Evolutionary conservation across 2,329 filamentous ascomycete species (phyloP).

Genomic region (Aspergillus versicolor): DNA sequence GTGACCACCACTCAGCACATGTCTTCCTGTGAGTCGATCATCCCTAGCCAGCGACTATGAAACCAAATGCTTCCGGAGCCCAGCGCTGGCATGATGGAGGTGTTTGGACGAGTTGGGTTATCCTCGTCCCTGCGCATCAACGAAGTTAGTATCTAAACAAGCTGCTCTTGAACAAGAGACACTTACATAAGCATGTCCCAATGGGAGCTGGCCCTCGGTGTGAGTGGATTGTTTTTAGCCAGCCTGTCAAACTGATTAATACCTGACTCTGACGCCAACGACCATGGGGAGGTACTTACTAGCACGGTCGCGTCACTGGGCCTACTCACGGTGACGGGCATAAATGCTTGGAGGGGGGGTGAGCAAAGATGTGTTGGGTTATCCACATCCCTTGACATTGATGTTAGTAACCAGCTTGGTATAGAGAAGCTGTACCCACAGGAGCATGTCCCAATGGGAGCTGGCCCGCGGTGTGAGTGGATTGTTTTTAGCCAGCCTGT

Average conservation of each 20-base stretch:
- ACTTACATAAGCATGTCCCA: background rate
- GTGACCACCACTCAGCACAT: background rate
- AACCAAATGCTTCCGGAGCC: background rate
- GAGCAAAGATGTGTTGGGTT: background rate
- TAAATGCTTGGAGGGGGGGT: background rate
- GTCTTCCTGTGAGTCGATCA: background rate
- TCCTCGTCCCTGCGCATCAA: background rate
- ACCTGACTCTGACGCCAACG: background rate
- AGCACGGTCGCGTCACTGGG: slow-evolving; percentile 15
- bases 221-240: slow-evolving; percentile 13
- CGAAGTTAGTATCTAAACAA: background rate
- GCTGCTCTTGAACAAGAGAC: slow-evolving; percentile 3
- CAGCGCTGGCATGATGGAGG: background rate
- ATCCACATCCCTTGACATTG: background rate
- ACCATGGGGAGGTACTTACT: slow-evolving; percentile 5
- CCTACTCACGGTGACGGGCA: slow-evolving; percentile 1
- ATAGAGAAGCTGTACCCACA: background rate
- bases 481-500: slow-evolving; percentile 2
- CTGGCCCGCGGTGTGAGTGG: background rate
- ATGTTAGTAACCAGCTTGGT: background rate
- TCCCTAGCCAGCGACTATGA: background rate
- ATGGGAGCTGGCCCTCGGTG: background rate
- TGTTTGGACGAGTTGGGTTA: background rate
- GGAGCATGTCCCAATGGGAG: slow-evolving; percentile 2
- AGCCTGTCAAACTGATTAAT: slow-evolving; percentile 7